Conservation (phyloP, 1,284 basidiomycete species). For the Leccinum ponderosum region DNA sequence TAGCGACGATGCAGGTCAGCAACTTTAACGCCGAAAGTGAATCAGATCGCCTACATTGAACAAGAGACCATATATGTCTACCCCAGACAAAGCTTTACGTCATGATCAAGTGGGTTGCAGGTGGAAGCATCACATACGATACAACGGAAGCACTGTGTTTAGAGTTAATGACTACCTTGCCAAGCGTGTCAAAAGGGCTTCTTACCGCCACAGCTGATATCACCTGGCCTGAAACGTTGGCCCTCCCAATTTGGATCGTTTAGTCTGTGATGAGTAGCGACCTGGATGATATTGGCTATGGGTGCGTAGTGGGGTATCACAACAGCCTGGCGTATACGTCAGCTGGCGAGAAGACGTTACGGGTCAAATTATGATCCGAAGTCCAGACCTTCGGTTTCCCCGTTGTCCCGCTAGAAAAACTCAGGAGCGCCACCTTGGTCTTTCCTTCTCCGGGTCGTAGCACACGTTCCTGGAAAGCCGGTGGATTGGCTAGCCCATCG, state of each 20-base stretch:
- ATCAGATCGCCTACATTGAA: constrained; percentile 35
- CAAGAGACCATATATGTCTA: constrained; percentile 57
- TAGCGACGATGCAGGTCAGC: constrained; percentile 6
- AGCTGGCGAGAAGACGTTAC: background rate
- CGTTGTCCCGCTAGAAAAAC: constrained; percentile 83
- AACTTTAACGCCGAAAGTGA: background rate
- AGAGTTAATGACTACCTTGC: constrained; percentile 2
- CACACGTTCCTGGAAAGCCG: constrained; percentile 48
- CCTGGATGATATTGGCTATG: constrained; percentile 68
- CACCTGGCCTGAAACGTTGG: constrained; percentile 42
- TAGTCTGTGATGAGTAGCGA: constrained; percentile 50
- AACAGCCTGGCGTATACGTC: constrained; percentile 52
- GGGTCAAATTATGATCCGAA: constrained; percentile 13
- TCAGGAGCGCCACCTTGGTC: constrained; percentile 71
- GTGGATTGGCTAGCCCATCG: constrained; percentile 47
- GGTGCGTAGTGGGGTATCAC: constrained; percentile 67
- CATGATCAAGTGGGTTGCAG: background rate
- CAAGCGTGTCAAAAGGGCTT: background rate
- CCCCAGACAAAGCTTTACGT: background rate
- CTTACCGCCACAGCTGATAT: constrained; percentile 41
- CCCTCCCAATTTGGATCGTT: constrained; percentile 36
- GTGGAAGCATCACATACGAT: constrained; percentile 32
- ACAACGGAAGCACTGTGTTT: constrained; percentile 34
- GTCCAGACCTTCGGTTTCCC: constrained; percentile 70
- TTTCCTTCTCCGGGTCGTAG: constrained; percentile 65